Base-by-base conservation (phyloP, 371 early-diverging fungal species). In the Cladochytrium tenue region DNA sequence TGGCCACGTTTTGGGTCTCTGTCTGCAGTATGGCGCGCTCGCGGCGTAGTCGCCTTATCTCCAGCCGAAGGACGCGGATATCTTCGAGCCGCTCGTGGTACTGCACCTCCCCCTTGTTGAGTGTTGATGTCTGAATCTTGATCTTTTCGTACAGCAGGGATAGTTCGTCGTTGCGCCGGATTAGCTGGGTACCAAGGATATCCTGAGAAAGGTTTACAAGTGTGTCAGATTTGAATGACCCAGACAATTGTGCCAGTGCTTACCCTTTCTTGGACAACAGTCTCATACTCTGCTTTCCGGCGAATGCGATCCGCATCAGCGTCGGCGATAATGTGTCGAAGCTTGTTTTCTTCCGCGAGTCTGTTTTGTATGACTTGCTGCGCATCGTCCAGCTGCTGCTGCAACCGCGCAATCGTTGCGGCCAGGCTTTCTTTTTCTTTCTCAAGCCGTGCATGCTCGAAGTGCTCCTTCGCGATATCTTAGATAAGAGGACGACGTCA, bases 231-330 rank as follows among this genome's bases (percentile, higher is more conserved):
- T 32, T 4, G 43, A 43, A 20, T 7, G 20, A 43, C 7, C 43
- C 13, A 53, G 53, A n/a, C 5, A 53, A 53, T 10, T 7, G 15
- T 7, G 13, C 3, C 26, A 32, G 43, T 17, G 23, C 34, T 51
- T 65, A 77, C 82, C 25, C 81, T 66, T 61, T 81, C 81, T 57
- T 84, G 84, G 1, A 84, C 76, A 5, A 84, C 67, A 10, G 72
- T 60, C 23, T 81, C 83, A 56, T 76, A 79, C 43, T 82, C 81
- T 57, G 81, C 83, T 63, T 79, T 82, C 65, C 79, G 81, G 1
- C 75, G 68, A 26, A 79, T 23, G 2, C 81, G 61, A 34, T 78
- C 81, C 23, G 78, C 71, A 55, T 85, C 85, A 1, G 81, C 79
- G 56, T 79, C 77, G 34, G 63, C 53, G 32, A 80, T 83, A 27